phyloP scores from a whole-genome alignment of 306 rosid species.

The Parietaria judaica region DNA sequence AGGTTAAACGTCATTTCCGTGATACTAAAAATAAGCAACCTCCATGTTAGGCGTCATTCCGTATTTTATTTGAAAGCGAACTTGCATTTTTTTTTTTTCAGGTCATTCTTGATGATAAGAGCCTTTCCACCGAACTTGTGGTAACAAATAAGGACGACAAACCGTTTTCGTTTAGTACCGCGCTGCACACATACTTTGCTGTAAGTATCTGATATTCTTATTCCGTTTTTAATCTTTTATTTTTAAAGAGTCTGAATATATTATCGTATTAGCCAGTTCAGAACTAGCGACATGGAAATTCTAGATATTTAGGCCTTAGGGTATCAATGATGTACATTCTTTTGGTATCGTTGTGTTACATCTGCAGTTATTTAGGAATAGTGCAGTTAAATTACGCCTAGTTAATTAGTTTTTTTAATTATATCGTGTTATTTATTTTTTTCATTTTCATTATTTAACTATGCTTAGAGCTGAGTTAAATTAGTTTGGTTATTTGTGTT shows the following conservation, averaged over 20 bases:
- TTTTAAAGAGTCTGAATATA: conserved; percentile 11
- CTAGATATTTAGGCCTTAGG: not conserved
- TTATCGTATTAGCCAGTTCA: not conserved
- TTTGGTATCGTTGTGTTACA: no score
- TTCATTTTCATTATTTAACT: no score
- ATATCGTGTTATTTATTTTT: no score
- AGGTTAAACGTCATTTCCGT: conserved; percentile 37
- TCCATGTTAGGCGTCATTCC: not conserved
- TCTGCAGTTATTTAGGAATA: no score
- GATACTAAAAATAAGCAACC: not conserved
- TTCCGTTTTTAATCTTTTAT: conserved; percentile 11
- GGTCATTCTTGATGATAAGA: conserved; percentile 51
- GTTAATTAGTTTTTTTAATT: no score
- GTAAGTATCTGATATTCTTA: conserved; percentile 39
- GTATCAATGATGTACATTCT: no score
- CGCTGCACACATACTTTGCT: conserved; percentile 79
- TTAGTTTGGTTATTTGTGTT: no score
- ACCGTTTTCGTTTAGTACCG: conserved; percentile 76
- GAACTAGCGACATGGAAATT: no score
- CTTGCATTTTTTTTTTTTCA: conserved; percentile 29
- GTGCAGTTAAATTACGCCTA: no score
- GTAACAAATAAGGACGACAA: conserved; percentile 70
- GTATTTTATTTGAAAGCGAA: not conserved
- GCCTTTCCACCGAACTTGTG: conserved; percentile 68
- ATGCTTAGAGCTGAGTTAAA: no score